phyloP scores from a whole-genome alignment of 192 early-diverging fungal genomes.

The Geosiphon pyriformis region DNA sequence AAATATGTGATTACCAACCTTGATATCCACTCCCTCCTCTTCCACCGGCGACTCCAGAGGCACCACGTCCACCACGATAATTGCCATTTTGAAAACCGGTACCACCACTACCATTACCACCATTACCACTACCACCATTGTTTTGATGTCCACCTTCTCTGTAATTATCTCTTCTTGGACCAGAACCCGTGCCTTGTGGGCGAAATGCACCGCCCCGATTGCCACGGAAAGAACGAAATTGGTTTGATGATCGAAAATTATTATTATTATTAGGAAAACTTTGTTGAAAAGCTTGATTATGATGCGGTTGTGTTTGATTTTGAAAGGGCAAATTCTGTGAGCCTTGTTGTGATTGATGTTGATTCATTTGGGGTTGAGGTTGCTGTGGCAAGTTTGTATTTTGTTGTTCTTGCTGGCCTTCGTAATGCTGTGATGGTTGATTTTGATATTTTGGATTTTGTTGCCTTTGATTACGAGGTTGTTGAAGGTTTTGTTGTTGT shows the following conservation, averaged over 20 bases:
- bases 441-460: too few species aligned
- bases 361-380: neutral
- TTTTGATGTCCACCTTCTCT: neutral
- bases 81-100: neutral
- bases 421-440: too few species aligned
- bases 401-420: constrained; percentile 4
- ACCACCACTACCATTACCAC: neutral
- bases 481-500: too few species aligned
- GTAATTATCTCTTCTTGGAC: too few species aligned
- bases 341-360: neutral
- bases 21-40: neutral
- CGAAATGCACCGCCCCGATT: neutral
- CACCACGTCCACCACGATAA: constrained; percentile 9
- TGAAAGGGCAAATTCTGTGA: neutral
- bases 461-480: too few species aligned
- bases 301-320: constrained; percentile 4
- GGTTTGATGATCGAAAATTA: constrained; percentile 1
- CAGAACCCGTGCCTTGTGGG: neutral
- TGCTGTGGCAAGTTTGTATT: neutral
- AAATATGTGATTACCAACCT: too few species aligned
- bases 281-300: neutral
- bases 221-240: neutral
- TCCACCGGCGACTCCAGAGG: neutral
- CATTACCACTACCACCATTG: neutral
- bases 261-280: neutral